Conservation (phyloP, 805 yeast species). For the Candida morakotiae region DNA sequence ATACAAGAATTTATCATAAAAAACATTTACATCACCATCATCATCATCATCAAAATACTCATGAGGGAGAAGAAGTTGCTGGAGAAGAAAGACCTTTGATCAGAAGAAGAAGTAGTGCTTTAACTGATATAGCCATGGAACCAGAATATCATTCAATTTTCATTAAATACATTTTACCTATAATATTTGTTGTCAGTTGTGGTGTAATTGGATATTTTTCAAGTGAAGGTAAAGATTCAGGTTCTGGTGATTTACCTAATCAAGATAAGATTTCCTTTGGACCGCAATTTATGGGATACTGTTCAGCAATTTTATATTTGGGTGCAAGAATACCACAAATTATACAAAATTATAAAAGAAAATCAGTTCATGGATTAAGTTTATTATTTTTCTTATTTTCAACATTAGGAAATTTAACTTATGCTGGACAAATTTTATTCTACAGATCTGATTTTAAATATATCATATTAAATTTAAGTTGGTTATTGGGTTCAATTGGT, state of each 20-base stretch:
- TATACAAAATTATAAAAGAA: conserved; percentile 68
- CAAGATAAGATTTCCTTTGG: conserved; percentile 36
- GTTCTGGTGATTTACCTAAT: conserved; percentile 7
- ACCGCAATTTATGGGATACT: conserved; percentile 67
- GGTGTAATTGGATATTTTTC: conserved; percentile 59
- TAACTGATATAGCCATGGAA: conserved; percentile 46
- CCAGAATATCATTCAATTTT: conserved; percentile 46
- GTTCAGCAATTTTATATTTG: conserved; percentile 63
- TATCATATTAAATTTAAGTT: conserved; percentile 59
- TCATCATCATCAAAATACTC: conserved; percentile 8
- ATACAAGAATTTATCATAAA: conserved; percentile 36
- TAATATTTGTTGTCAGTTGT: conserved; percentile 56
- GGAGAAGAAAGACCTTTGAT: conserved; percentile 9
- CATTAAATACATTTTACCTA: conserved; percentile 52
- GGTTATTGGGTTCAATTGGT: conserved; percentile 78
- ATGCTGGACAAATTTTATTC: conserved; percentile 67
- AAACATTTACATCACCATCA: conserved; percentile 14
- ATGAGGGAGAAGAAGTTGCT: background rate
- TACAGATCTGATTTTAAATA: conserved; percentile 61
- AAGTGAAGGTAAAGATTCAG: conserved; percentile 31
- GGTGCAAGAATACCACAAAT: conserved; percentile 84
- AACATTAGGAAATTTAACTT: conserved; percentile 70
- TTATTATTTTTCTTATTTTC: conserved; percentile 74
- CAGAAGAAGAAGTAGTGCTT: conserved; percentile 50
- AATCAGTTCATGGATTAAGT: conserved; percentile 83